A percentile compares a stretch with the other conserved stretches of the same genome.
phyloP scores from a whole-genome alignment of 805 yeast genomes.

The Wickerhamiella australiensis region DNA sequence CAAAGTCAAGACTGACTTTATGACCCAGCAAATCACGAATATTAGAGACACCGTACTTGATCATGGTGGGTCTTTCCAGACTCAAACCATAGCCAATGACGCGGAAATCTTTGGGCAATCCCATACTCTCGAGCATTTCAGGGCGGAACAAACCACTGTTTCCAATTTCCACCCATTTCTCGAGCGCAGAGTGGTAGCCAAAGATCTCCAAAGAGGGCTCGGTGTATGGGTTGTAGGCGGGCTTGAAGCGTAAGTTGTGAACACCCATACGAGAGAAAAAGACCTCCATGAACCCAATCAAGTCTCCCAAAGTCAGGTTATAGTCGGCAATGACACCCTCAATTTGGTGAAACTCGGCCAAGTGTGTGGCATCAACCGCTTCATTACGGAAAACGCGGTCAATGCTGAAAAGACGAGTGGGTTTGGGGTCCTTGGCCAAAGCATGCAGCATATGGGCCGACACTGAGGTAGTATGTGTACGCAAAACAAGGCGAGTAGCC shows the following conservation, averaged over 20 bases:
- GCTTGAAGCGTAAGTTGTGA: slow-evolving; percentile 86
- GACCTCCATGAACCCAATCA: slow-evolving; percentile 96
- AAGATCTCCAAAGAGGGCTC: slow-evolving; percentile 97
- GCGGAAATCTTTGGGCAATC: slow-evolving; percentile 84
- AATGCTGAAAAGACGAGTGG: slow-evolving; percentile 84
- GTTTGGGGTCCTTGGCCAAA: slow-evolving; percentile 75
- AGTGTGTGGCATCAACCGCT: slow-evolving; percentile 98
- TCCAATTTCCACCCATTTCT: slow-evolving; percentile 98
- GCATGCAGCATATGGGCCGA: slow-evolving; percentile 79
- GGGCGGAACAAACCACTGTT: slow-evolving; percentile 99
- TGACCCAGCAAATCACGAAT: slow-evolving; percentile 96
- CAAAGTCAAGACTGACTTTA: slow-evolving; percentile 86
- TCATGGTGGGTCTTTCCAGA: slow-evolving; percentile 98
- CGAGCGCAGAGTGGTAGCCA: slow-evolving; percentile 89
- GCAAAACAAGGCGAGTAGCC: slow-evolving; percentile 77
- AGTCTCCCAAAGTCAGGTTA: slow-evolving; percentile 84
- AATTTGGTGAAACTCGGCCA: slow-evolving; percentile 98
- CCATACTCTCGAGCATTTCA: slow-evolving; percentile 98
- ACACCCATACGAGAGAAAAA: slow-evolving; percentile 98
- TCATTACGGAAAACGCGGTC: slow-evolving; percentile 99
- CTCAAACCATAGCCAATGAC: slow-evolving; percentile 97
- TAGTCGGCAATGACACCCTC: slow-evolving; percentile 98
- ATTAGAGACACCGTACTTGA: slow-evolving; percentile 88
- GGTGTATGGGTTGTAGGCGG: slow-evolving; percentile 98
- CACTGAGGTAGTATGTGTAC: slow-evolving; percentile 96